Conservation (phyloP, 805 yeast species). For the Kazachstania psychrophila region DNA sequence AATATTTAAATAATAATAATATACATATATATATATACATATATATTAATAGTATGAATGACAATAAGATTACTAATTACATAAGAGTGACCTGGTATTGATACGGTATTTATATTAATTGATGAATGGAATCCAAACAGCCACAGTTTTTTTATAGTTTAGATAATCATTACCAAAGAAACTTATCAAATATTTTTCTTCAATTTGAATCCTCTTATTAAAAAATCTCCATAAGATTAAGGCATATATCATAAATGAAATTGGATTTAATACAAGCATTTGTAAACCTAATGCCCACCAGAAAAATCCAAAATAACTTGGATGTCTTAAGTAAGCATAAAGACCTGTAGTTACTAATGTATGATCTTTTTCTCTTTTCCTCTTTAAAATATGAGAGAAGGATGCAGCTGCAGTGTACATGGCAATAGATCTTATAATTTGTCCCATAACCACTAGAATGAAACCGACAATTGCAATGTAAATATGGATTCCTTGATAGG, state of each 20-base stretch:
- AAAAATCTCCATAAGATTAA: conserved; percentile 63
- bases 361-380: conserved; percentile 46
- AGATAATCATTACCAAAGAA: conserved; percentile 68
- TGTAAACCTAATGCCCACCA: conserved; percentile 92
- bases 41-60: background rate
- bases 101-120: too few species aligned
- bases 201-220: conserved; percentile 52
- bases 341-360: conserved; percentile 64
- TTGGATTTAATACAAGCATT: conserved; percentile 54
- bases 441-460: conserved; percentile 47
- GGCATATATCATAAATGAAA: conserved; percentile 46
- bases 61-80: too few species aligned
- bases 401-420: conserved; percentile 85
- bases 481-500: conserved; percentile 1
- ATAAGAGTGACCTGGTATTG: too few species aligned
- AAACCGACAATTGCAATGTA: conserved; percentile 36
- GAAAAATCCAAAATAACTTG: conserved; percentile 84
- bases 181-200: conserved; percentile 52
- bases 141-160: conserved; percentile 40
- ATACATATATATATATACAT: background rate
- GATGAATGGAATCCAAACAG: conserved; percentile 60
- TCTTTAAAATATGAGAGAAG: conserved; percentile 72
- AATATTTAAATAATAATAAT: background rate
- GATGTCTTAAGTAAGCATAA: conserved; percentile 65
- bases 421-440: conserved; percentile 56